A percentile compares a stretch with the other conserved stretches of the same genome.
Conservation (phyloP, 140 eudicot species). For the Flaveria floridana region DNA sequence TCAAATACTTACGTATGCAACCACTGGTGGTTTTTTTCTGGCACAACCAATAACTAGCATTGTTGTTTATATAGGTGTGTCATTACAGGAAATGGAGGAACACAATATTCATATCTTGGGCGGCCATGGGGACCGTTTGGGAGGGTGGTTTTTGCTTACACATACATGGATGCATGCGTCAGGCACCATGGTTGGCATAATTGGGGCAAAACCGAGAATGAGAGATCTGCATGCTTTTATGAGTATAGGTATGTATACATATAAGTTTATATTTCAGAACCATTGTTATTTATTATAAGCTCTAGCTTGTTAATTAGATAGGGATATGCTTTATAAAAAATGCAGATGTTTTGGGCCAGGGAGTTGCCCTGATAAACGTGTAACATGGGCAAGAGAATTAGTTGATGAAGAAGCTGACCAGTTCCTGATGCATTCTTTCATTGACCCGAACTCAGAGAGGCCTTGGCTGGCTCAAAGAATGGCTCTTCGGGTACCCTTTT, state of each 20-base stretch:
- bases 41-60: background rate
- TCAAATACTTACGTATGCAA: background rate
- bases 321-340: conserved; percentile 10
- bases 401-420: conserved; percentile 80
- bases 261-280: conserved; percentile 7
- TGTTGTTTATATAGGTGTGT: conserved; percentile 15
- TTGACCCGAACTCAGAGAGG: conserved; percentile 71
- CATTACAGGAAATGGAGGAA: conserved; percentile 22
- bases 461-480: conserved; percentile 81
- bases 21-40: background rate
- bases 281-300: background rate
- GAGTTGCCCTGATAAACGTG: conserved; percentile 70
- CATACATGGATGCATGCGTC: conserved; percentile 17
- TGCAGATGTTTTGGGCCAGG: conserved; percentile 94
- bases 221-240: conserved; percentile 23
- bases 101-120: conserved; percentile 21
- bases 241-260: conserved; percentile 1
- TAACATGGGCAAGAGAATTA: conserved; percentile 87
- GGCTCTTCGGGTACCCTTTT: conserved; percentile 74
- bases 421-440: conserved; percentile 63
- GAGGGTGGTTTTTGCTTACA: conserved; percentile 18
- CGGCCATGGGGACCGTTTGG: conserved; percentile 24
- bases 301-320: background rate
- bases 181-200: conserved; percentile 21
- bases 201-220: conserved; percentile 21